Base-by-base conservation (phyloP, 495 filamentous ascomycete genomes). In the Penicillium taxi region DNA sequence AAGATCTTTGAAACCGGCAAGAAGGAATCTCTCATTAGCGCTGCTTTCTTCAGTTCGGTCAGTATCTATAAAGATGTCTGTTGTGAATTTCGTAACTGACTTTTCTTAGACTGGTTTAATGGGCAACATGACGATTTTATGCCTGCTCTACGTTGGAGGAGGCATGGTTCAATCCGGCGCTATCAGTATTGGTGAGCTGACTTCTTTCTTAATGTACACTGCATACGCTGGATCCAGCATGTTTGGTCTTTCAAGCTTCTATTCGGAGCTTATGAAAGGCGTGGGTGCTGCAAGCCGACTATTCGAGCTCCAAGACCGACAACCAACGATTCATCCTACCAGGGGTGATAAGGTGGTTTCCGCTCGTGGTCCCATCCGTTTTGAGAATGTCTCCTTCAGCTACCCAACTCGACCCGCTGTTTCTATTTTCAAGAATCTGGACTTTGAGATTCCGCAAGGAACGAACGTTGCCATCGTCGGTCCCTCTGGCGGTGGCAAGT, bases 151-250 rank as follows among this genome's bases (percentile, higher is more conserved):
- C 56, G 83, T 85, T 12, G 91, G 91, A 38, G 86, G 90, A 20
- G 79, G 80, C 39, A 85, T 96, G 64, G 91, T 98, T 16, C 78
- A 84, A 50, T 73, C 76, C 2, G 90, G 91, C 2, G 72, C 77
- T 20, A 91, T 98, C 64, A 85, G 72, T 19, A 77, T 96, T 36
- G 91, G 91, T 39, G 93, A 96, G 39, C 63, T 98, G 37, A 87
- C 93, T n/a, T 90, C 85, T 2, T 98, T 98, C 60, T 69, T 98
- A 53, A 96, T 98, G 91, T 98, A 96, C 53, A 86, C 89, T 9
- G 88, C 82, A 13, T 96, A 90, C 62, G 89, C 89, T 13, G 89
- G 89, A 6, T 83, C 80, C 16, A 87, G 82, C 63, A 75, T 98
- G 44, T 93, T 96, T 45, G 91, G 91, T 2, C 66, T 98, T 7